These are phyloP conservation scores for Tulasnella sp. DNA, from an alignment of 768 basidiomycete species.

Conservation along the genomic window DNA sequence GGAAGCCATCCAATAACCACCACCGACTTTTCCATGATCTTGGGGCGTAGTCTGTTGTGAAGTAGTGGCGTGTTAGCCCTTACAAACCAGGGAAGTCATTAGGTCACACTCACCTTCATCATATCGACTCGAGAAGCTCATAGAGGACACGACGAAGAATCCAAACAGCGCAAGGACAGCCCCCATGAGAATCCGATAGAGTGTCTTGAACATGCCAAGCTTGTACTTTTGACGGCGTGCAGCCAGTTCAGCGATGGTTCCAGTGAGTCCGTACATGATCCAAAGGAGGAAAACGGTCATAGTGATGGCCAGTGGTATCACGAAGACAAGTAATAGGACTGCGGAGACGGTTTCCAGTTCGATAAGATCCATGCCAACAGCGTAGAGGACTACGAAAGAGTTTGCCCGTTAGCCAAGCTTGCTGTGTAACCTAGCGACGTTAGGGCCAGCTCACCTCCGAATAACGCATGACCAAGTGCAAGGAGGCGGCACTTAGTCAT, in stretches of 20 bases:
- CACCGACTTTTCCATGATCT: slow-evolving; percentile 86
- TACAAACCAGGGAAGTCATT: background rate
- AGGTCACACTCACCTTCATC: slow-evolving; percentile 63
- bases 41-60: slow-evolving; percentile 72
- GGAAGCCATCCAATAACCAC: slow-evolving; percentile 96
- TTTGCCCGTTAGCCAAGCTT: background rate
- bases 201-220: slow-evolving; percentile 77
- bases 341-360: slow-evolving; percentile 88
- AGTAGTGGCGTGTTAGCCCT: background rate
- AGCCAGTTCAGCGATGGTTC: slow-evolving; percentile 81
- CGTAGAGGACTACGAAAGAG: slow-evolving; percentile 65
- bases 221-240: slow-evolving; percentile 85
- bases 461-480: slow-evolving; percentile 82
- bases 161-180: slow-evolving; percentile 75
- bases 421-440: background rate
- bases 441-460: slow-evolving; percentile 85
- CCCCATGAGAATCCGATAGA: slow-evolving; percentile 79
- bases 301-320: slow-evolving; percentile 91
- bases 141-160: slow-evolving; percentile 89
- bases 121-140: slow-evolving; percentile 85
- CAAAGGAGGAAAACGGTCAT: slow-evolving; percentile 94
- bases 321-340: slow-evolving; percentile 77
- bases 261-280: slow-evolving; percentile 93
- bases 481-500: slow-evolving; percentile 83
- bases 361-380: slow-evolving; percentile 90